phyloP scores from a whole-genome alignment of 768 basidiomycete genomes.

The Lactifluus rugatus region DNA sequence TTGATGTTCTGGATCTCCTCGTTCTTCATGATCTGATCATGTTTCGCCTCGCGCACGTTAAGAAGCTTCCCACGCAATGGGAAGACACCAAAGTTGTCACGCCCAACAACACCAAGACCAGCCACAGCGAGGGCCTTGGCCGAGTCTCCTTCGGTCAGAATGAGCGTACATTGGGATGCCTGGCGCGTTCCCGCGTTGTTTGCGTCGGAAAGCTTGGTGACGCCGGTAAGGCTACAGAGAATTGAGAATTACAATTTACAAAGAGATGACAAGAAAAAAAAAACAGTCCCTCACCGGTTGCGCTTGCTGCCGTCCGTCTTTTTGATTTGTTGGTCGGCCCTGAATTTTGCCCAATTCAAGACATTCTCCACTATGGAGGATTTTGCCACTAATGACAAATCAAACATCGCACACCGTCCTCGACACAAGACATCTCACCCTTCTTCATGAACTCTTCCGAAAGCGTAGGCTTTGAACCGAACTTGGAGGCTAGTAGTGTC shows the following conservation, averaged over 20 bases:
- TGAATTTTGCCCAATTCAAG: slow-evolving; percentile 93
- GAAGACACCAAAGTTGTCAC: slow-evolving; percentile 96
- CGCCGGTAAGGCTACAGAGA: slow-evolving; percentile 62
- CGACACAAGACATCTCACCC: slow-evolving; percentile 37
- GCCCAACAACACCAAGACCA: slow-evolving; percentile 88
- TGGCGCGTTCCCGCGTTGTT: slow-evolving; percentile 89
- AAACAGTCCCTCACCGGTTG: slow-evolving; percentile 46
- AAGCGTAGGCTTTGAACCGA: slow-evolving; percentile 75
- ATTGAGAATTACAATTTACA: background rate
- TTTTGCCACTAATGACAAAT: slow-evolving; percentile 54
- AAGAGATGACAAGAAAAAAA: background rate
- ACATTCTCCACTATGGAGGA: slow-evolving; percentile 87
- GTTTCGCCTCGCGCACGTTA: slow-evolving; percentile 93
- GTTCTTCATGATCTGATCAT: slow-evolving; percentile 97
- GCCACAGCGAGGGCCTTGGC: slow-evolving; percentile 95
- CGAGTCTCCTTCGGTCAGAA: slow-evolving; percentile 98
- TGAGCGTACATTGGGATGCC: slow-evolving; percentile 81
- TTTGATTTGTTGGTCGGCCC: slow-evolving; percentile 92
- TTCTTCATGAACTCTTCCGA: slow-evolving; percentile 96
- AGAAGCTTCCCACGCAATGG: slow-evolving; percentile 93
- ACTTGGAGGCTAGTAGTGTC: slow-evolving; percentile 79
- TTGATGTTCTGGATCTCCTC: slow-evolving; percentile 95
- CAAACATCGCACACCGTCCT: background rate
- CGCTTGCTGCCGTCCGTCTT: slow-evolving; percentile 92
- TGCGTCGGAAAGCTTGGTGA: slow-evolving; percentile 91